Base-by-base conservation (phyloP, 768 basidiomycete species). In the Pholiota molesta region DNA sequence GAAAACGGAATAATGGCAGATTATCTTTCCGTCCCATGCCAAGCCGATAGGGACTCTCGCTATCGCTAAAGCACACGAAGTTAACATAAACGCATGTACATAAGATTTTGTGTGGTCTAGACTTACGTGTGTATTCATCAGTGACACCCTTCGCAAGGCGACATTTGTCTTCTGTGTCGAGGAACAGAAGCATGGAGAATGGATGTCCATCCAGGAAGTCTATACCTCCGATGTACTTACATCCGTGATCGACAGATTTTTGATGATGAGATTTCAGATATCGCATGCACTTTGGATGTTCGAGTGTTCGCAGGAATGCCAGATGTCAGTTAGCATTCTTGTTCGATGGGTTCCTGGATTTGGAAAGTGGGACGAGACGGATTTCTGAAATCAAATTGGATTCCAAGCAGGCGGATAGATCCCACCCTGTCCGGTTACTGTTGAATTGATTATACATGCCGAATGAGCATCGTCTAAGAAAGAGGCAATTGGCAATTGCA, bases 171-270 rank as follows among this genome's bases (percentile, higher is more conserved):
- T 49, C 47, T 19, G 23, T 49, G 47, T 49, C 47, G 47, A 49
- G 47, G 47, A 49, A 49, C 8, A 49, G 47, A 49, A 49, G 47
- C 47, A 49, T 21, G 23, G 23, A 49, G 23, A 49, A 49, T 49
- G 47, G 47, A 49, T 49, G 47, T 13, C 23, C 11, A 26, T 26
- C 31, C 31, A 31, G 31, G 23, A 26, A 49, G 26, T 49, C 47
- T 5, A 49, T 49, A 26, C n/a, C 47, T 49, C 47, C 47, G 47
- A 49, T 9, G 13, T 21, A 49, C 47, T 49, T 49, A 49, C 47
- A 49, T 49, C 47, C 47, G 23, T 49, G 47, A 49, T 49, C 47
- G 47, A 49, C 47, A 49, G 47, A 26, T 49, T 49, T 23, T 49
- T 49, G 47, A 49, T 49, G 47, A 21, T 17, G 23, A 14, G 35